Conservation (phyloP, 805 yeast species). For the Candida broadrunensis region DNA sequence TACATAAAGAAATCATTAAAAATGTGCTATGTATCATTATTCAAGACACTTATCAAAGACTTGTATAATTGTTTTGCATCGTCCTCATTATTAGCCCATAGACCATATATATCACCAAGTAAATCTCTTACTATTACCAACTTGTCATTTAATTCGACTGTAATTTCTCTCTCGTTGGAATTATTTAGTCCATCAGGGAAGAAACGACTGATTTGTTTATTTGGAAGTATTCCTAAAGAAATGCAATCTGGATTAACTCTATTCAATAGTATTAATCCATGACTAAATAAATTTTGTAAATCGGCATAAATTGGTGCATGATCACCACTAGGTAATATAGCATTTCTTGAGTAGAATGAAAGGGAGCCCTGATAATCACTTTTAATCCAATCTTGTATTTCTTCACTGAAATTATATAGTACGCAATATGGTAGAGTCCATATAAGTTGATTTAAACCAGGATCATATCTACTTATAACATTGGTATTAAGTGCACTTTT, state of each 20-base stretch:
- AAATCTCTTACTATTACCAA: constrained; percentile 67
- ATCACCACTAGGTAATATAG: constrained; percentile 19
- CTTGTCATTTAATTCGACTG: constrained; percentile 66
- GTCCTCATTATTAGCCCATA: constrained; percentile 71
- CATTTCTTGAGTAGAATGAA: constrained; percentile 59
- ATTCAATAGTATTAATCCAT: constrained; percentile 69
- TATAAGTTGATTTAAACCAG: constrained; percentile 62
- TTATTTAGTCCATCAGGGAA: constrained; percentile 34
- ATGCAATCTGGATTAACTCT: constrained; percentile 68
- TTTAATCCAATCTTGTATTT: constrained; percentile 65
- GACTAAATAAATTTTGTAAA: constrained; percentile 49
- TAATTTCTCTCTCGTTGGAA: constrained; percentile 44
- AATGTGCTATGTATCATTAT: too few relatives aligned
- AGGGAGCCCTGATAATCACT: constrained; percentile 68
- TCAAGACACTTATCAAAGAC: too few relatives aligned
- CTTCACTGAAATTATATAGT: constrained; percentile 59
- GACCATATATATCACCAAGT: constrained; percentile 68
- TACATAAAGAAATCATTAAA: too few relatives aligned
- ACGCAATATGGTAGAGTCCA: constrained; percentile 73
- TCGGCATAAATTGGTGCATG: constrained; percentile 21
- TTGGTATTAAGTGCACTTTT: constrained; percentile 69
- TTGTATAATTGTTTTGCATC: constrained; percentile 62
- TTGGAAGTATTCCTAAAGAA: constrained; percentile 65
- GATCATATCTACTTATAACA: constrained; percentile 75
- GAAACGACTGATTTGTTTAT: constrained; percentile 43